Conservation (phyloP, 2,329 filamentous ascomycete species). For the Colletotrichum sp. region DNA sequence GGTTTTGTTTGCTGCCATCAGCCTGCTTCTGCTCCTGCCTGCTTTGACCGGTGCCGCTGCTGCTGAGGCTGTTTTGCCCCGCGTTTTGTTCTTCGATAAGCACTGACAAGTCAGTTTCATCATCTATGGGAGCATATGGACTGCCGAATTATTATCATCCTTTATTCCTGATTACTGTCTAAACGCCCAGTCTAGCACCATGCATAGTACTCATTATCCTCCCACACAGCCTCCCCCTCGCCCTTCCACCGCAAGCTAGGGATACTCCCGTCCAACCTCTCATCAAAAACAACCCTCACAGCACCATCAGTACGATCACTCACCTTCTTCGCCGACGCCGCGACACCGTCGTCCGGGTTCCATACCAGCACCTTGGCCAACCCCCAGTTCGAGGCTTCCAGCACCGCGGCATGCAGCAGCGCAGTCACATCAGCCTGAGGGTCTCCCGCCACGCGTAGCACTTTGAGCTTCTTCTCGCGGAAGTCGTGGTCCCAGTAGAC, state of each 20-base stretch:
- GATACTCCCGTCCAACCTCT: conserved; percentile 33
- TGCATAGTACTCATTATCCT: conserved; percentile 32
- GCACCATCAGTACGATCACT: conserved; percentile 42
- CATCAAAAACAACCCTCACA: conserved; percentile 31
- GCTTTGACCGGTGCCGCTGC: too few relatives aligned
- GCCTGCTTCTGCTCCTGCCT: too few relatives aligned
- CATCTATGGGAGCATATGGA: too few relatives aligned
- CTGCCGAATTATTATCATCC: neutral
- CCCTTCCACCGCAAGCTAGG: conserved; percentile 40
- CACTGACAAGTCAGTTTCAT: too few relatives aligned
- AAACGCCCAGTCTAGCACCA: conserved; percentile 23
- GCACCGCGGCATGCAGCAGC: conserved; percentile 37
- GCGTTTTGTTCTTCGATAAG: too few relatives aligned
- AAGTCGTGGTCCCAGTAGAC: conserved; percentile 42
- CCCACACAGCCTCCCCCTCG: conserved; percentile 32
- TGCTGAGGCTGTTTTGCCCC: too few relatives aligned
- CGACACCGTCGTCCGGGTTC: conserved; percentile 37
- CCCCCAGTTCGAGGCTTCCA: conserved; percentile 34
- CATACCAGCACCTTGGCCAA: conserved; percentile 38
- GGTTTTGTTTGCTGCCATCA: too few relatives aligned
- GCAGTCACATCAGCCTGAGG: conserved; percentile 28
- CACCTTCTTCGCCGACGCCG: conserved; percentile 31
- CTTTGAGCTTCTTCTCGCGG: conserved; percentile 31
- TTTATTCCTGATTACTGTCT: neutral
- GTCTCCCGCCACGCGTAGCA: conserved; percentile 30